Conservation (phyloP, 2,329 filamentous ascomycete species). For the Sporothrix euskadiensis region DNA sequence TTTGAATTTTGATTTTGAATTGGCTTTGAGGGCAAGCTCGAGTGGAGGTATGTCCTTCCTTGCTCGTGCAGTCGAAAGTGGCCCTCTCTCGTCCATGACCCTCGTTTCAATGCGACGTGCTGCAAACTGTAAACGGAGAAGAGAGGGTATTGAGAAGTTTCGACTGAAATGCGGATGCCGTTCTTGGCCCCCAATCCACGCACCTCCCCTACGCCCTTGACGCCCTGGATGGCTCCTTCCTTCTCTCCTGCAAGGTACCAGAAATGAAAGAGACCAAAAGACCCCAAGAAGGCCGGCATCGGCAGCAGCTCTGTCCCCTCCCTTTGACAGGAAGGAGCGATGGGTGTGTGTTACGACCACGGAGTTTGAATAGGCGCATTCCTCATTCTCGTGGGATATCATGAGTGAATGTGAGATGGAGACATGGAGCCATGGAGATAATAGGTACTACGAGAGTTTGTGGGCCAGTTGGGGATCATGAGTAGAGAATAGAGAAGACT, state of each 20-base stretch:
- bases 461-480: neutral
- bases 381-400: neutral
- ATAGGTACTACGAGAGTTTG: neutral
- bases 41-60: neutral
- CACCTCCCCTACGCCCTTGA: neutral
- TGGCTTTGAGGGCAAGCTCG: neutral
- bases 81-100: neutral
- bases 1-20: neutral
- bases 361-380: slow-evolving; percentile 1
- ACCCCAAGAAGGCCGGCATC: neutral
- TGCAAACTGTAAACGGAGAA: slow-evolving; percentile 11
- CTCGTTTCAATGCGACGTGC: slow-evolving; percentile 2
- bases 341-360: neutral
- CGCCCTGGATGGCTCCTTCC: neutral
- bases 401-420: neutral
- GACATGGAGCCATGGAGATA: too few species aligned
- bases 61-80: neutral
- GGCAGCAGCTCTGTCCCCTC: neutral
- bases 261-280: neutral
- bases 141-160: neutral
- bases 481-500: neutral
- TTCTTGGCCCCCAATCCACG: neutral
- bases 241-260: slow-evolving; percentile 14
- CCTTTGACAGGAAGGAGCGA: neutral
- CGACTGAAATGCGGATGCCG: too few species aligned